Evolutionary conservation across 441 rosid genomes (phyloP), one percentile per base, ranked within the genome.

Genomic region (Sinapis alba): DNA sequence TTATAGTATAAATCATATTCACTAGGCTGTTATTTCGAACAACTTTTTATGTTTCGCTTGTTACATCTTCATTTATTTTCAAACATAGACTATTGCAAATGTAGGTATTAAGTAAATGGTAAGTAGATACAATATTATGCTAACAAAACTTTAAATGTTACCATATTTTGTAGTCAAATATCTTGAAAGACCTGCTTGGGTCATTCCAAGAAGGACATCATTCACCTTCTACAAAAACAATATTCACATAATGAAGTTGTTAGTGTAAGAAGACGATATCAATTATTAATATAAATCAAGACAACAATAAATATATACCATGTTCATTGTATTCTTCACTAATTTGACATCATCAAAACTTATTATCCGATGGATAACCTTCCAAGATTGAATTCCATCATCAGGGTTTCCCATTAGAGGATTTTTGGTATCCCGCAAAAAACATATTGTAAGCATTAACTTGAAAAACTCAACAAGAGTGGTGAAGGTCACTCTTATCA

Each of bases 131-230:
- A n/a, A 45, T 6, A 45, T 6, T n/a, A 45, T n/a, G 53, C 9
- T 45, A 15, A n/a, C 19, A 45, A 9, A 15, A 56, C 15, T 4
- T 56, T 56, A 4, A 56, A 16, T 3, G 5, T 65, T 67, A 86
- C 93, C 89, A 47, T 68, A 79, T 85, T 73, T 80, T 23, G 77
- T 38, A 21, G 81, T 64, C 57, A 93, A 81, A 62, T 89, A 88
- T 57, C 71, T 78, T 2, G 97, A 86, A 26, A 93, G 83, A 59
- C 87, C 92, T 21, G 92, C 93, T 60, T 90, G 89, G 61, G 88
- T 86, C 32, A 86, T 65, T 75, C 96, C 97, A 50, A 89, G 24
- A 36, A 92, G 28, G 4, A 89, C 89, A 79, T 89, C 96, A 23
- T 89, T 90, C 51, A 90, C 63, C 7, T 91, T 90, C 98, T 92